Evolutionary conservation across 2,329 filamentous ascomycete species (phyloP), one percentile per base, ranked within the genome.

Genomic region (Diaporthe sp.): DNA sequence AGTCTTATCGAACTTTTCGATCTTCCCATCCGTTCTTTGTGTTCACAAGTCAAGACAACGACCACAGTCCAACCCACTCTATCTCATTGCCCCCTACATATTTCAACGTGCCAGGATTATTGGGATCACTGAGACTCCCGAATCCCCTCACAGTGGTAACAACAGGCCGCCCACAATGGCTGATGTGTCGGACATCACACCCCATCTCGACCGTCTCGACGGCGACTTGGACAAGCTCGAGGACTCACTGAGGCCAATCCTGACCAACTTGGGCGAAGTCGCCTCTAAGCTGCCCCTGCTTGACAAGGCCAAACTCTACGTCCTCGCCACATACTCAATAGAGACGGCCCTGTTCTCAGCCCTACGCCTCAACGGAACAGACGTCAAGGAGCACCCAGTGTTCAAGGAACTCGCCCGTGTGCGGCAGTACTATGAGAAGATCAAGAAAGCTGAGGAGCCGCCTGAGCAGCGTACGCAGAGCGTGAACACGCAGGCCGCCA

Each of bases 281-380:
- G 92, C 95, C 7, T 92, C 92, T 73, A 95, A 95, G 82, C 88
- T 98, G 39, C 96, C 96, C 2, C 89, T 98, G n/a, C 89, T 99
- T 76, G 96, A 98, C 87, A 96, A 95, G 86, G 95, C 97, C 10
- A 98, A 98, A 86, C 92, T 98, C 76, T 95, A 97, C 82, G 93
- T 97, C n/a, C 88, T 98, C 28, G 89, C 93, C 71, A 94, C 95
- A 25, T 99, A 98, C 83, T 91, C 96, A 0, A 93, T 99, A 78
- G 96, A 98, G 82, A 97, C 96, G 0, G 87, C 98, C 13, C 86
- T 99, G 10, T 98, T 98, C 84, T 94, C 94, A 71, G 93, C 94
- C 77, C 88, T 99, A 31, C 92, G 93, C 77, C 89, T 98, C 12
- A 92, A 95, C 79, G 95, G 94, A 75, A 89, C 93, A 42, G 91